Evolutionary conservation across 2,329 filamentous ascomycete species (phyloP), one percentile per base, ranked within the genome.

Genomic region (Mariannaea sp.): DNA sequence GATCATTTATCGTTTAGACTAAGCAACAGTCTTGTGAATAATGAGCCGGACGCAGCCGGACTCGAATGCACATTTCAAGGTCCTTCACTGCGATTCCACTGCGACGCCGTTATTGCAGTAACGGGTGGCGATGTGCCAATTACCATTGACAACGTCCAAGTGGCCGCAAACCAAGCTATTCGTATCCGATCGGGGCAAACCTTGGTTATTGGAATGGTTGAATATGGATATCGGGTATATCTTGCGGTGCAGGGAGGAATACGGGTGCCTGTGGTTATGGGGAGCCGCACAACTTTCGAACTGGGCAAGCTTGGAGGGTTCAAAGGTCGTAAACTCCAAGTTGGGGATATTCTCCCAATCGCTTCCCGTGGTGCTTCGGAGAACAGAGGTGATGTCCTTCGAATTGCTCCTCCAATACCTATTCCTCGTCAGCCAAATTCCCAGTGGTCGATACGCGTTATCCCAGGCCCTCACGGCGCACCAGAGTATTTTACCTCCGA

Each of bases 391-490:
- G 44, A 35, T 0, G 1, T 1, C 4, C 19, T 39, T 19, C 40
- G n/a, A 2, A 7, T 16, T 2, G 13, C 33, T n/a, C 42, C 56
- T 3, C 41, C 48, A 0, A 32, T 60, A 1, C 65, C 65, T 22
- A 60, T 72, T 5, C 63, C 61, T 1, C 45, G 43, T 27, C 60
- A 65, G 30, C 59, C 65, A 3, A 64, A 65, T 2, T 59, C 66
- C 4, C 53, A 56, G 2, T 69, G 70, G 69, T 65, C 51, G 0
- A 64, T 76, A 9, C 51, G 65, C 22, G 73, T 71, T 2, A 59
- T 76, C 6, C 72, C 71, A 1, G 73, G 74, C 0, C 75, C 74
- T 0, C 73, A 76, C 14, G 70, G 70, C 1, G 65, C 72, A 1
- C 68, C 70, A 2, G 72, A 74, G 43, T 71, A 71, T 40, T 72